Base-by-base conservation (phyloP, 257 asterid genomes). In the Thymus quinquecostatus region DNA sequence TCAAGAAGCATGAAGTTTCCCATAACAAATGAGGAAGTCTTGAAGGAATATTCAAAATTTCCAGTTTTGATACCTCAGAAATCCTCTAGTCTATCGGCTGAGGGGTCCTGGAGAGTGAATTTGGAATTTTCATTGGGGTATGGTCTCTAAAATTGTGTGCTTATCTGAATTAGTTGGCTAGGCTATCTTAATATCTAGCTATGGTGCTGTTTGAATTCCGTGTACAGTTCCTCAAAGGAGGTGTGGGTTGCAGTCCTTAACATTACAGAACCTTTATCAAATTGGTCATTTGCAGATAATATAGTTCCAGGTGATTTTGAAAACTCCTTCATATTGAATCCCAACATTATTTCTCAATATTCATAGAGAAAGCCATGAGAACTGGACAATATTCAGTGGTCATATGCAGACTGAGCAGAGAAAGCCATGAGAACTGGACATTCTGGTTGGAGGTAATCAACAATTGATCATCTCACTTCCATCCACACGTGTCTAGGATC, bases 241-340 rank as follows among this genome's bases (percentile, higher is more conserved):
- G 96, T 88, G 12, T 92, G 97, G 98, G 97, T 92, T 66, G 87
- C 97, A 38, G 97, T 92, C 79, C 82, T 95, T 14, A 92, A 92
- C 84, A 84, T 95, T 63, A 88, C 99, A 5, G 99, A 98, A 68
- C 96, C 99, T 44, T 77, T 95, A 74, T 89, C 96, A 72, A 85
- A 87, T 75, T 92, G 99, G 99, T 92, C 99, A 58, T 90, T 95
- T 80, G 87, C 99, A 65, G 68, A 89, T 73, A 75, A 78, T 73
- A 44, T 13, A 36, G 67, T 95, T 72, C 94, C 99, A 88, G 99
- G 99, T 95, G 79, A 80, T 66, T 62, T 64, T 29, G 69, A 48
- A 50, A 44, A 50, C 68, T 63, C 21, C 55, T 68, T 47, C 54
- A 29, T 53, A 54, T 44, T 64, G 70, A 28, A 27, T 41, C 48